Percentiles rank a stretch among this genome's conserved stretches.
phyloP scores from a whole-genome alignment of 352 stramenopile genomes.

The Lagenidium giganteum region DNA sequence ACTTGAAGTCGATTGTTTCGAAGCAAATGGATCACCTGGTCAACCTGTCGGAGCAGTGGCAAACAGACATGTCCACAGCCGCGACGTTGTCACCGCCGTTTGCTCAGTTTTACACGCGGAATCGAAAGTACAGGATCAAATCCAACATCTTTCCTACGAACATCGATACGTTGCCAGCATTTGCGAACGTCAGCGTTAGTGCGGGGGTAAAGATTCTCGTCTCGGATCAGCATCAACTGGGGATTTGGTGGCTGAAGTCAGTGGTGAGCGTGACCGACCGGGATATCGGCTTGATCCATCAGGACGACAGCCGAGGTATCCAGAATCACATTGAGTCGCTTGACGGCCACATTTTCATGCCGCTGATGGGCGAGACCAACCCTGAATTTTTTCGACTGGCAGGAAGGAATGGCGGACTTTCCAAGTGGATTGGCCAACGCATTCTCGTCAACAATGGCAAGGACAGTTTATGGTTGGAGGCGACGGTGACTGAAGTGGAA shows the following conservation, averaged over 20 bases:
- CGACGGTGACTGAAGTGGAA: constrained; percentile 45
- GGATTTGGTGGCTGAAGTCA: constrained; percentile 67
- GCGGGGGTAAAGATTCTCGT: constrained; percentile 52
- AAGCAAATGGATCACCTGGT: constrained; percentile 52
- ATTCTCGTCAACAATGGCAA: constrained; percentile 69
- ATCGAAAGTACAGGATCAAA: constrained; percentile 58
- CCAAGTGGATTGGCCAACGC: constrained; percentile 50
- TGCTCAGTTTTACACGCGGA: constrained; percentile 35
- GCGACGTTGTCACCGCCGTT: constrained; percentile 22
- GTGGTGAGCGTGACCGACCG: constrained; percentile 41
- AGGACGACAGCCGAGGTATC: constrained; percentile 44
- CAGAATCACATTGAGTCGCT: constrained; percentile 41
- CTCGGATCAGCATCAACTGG: constrained; percentile 37
- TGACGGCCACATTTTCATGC: constrained; percentile 57
- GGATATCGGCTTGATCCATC: constrained; percentile 53
- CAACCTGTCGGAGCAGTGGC: constrained; percentile 52
- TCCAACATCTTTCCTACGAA: constrained; percentile 50
- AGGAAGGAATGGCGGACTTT: constrained; percentile 25
- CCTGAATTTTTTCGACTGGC: constrained; percentile 32
- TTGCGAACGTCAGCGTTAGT: too few relatives aligned
- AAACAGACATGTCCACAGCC: constrained; percentile 30
- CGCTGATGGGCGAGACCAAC: constrained; percentile 29
- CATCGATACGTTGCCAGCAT: constrained; percentile 38
- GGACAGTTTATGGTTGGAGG: constrained; percentile 65
- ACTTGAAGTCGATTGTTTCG: constrained; percentile 42